Evolutionary conservation across 495 filamentous ascomycete species (phyloP).

Genomic region (Sordaria brevicollis): DNA sequence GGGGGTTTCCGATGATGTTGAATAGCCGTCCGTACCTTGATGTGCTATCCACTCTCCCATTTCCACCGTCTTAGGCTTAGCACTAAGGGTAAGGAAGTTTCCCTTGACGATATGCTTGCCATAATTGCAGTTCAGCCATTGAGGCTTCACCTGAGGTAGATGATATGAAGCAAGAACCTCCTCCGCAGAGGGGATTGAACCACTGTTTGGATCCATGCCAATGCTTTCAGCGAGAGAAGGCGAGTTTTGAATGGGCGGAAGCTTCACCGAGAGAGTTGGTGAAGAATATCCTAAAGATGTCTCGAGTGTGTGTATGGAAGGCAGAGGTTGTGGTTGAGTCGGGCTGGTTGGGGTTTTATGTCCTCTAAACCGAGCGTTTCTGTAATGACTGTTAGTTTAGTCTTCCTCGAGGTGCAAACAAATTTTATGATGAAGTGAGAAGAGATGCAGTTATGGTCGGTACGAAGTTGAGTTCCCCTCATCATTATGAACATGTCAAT

Average conservation of each 20-base stretch:
- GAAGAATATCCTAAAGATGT: constrained; percentile 2
- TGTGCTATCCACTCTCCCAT: constrained; percentile 91
- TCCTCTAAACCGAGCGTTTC: constrained; percentile 25
- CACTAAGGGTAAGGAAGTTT: constrained; percentile 89
- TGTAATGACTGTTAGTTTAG: constrained; percentile 6
- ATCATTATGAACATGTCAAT: background rate
- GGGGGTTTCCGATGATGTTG: background rate
- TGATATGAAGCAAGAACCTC: constrained; percentile 43
- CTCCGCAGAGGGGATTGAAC: constrained; percentile 25
- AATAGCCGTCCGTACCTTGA: constrained; percentile 53
- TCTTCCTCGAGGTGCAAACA: no score
- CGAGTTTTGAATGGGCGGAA: constrained; percentile 22
- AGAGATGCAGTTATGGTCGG: background rate
- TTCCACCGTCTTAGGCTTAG: constrained; percentile 85
- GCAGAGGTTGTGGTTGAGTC: constrained; percentile 8
- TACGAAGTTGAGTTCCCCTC: background rate
- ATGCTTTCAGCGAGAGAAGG: constrained; percentile 24
- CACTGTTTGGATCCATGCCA: constrained; percentile 26
- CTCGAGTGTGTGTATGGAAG: background rate
- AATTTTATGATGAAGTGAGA: background rate
- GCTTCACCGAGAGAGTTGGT: constrained; percentile 15
- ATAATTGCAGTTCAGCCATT: constrained; percentile 55
- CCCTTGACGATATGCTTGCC: constrained; percentile 84
- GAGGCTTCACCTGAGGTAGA: constrained; percentile 32
- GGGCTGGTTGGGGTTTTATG: constrained; percentile 14